Base-by-base conservation (phyloP, 1,284 basidiomycete species). In the Naganishia cerealis region DNA sequence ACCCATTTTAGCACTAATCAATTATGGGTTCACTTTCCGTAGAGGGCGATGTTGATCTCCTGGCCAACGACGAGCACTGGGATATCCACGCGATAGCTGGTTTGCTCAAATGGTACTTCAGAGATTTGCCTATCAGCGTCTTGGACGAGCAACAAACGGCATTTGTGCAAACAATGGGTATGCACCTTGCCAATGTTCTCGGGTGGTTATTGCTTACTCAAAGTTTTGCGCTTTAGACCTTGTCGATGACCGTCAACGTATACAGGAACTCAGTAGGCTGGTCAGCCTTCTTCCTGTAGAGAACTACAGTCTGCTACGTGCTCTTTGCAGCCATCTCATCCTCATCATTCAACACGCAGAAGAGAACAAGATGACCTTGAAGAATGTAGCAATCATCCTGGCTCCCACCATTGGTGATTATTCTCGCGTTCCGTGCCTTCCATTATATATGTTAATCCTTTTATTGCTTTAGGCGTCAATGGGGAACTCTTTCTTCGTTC, bases 311-410 rank as follows among this genome's bases (percentile, higher is more conserved):
- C 84, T 99, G 36, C 86, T 99, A 61, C 89, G 95, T 24, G 92
- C 93, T 8, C 84, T 98, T 63, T 94, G 91, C 13, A 91, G 93
- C n/a, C 94, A 99, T 80, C 84, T 99, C 67, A 96, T 97, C 75
- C 85, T 94, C 66, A 91, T 99, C 74, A 93, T 97, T 56, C 89
- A 93, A 79, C 93, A 96, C 77, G 87, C 92, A 18, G 78, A 86
- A 54, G 83, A 90, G 69, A 98, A 98, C 87, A 99, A 96, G 85
- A 99, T 99, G 96, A 96, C 91, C 54, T 89, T 99, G 86, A 65
- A 94, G 42, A 99, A 99, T 77, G 92, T 99, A 36, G 94, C 94
- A 24, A 99, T 99, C 71, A 95, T 99, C 38, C 97, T 96, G 81
- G 93, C 91, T 71, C 94, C 94, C 3, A 96, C 94, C 0, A 84